Base-by-base conservation (phyloP, 2,329 filamentous ascomycete species). In the Hysterium pulicare region DNA sequence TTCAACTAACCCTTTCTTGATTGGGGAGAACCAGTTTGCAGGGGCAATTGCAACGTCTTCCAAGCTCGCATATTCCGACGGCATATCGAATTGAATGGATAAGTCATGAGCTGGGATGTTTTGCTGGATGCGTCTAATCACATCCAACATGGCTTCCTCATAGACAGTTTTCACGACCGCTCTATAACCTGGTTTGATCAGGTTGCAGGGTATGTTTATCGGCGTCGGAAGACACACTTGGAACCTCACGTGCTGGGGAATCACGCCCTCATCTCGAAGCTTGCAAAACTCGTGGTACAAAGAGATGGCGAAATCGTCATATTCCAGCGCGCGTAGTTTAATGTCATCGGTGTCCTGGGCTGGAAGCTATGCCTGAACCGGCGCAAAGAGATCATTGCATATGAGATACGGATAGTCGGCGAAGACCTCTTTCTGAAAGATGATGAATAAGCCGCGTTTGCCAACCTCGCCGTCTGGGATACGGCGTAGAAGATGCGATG, bases 1-100 rank as follows among this genome's bases (percentile, higher is more conserved):
- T 5, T 62, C 53, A 7, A 68, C 47, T 13, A 71, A 51, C 3
- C 66, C 67, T 17, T 63, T 44, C 33, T 61, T 58, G 11, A 67
- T 47, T 4, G 55, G 50, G 2, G 50, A 30, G 38, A 66, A 71
- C 55, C 61, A 71, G n/a, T 64, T n/a, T 11, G 17, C 19, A 33
- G 7, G 8, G 7, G 24, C 24, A 28, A 7, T 28, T 7, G 24
- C 17, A 6, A 17, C 19, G 34, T 17, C 4, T 33, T 64, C 60
- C 43, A 62, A 54, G 32, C 54, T 53, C 7, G 62, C 64, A 11
- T 62, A 62, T 31, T 66, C 63, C n/a, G 48, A 43, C 3, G 63
- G 58, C 3, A 61, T 37, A 40, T 67, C 64, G 34, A 62, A 54
- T 43, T 67, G 62, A 7, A 67, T 59, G 3, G 61, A 46, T 9